Evolutionary conservation across 106 monocot genomes (phyloP).

Genomic region (Acorus calamus): DNA sequence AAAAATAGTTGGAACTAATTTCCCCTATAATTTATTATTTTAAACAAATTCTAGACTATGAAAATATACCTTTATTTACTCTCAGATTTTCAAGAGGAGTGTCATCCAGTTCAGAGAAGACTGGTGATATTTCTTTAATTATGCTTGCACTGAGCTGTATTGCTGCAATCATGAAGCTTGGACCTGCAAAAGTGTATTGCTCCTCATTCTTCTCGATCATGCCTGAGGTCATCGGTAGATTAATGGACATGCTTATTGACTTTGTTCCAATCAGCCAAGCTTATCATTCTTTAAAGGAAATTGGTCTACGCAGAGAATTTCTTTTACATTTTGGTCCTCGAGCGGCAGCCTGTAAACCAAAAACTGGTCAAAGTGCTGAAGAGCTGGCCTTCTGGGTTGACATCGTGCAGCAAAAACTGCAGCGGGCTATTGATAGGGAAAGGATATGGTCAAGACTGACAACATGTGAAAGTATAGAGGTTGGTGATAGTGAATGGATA

Average conservation of each 20-base stretch:
- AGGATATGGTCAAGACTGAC: constrained; percentile 96
- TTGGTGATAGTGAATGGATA: constrained; percentile 11
- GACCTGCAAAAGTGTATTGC: constrained; percentile 75
- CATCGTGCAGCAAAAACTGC: constrained; percentile 68
- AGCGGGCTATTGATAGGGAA: constrained; percentile 80
- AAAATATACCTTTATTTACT: constrained; percentile 4
- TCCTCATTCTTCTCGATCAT: constrained; percentile 71
- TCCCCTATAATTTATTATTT: too few species aligned
- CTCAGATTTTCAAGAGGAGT: constrained; percentile 51
- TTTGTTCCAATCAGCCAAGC: constrained; percentile 67
- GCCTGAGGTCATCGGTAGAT: constrained; percentile 71
- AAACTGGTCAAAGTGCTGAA: constrained; percentile 44
- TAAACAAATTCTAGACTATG: neutral
- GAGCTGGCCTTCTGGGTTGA: constrained; percentile 91
- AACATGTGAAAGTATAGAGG: constrained; percentile 99
- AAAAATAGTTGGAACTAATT: too few species aligned
- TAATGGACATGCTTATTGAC: constrained; percentile 88
- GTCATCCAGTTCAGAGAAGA: constrained; percentile 27
- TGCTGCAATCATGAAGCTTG: constrained; percentile 75
- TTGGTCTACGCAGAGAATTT: constrained; percentile 80
- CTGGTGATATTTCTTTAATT: constrained; percentile 51
- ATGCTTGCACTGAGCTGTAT: constrained; percentile 84
- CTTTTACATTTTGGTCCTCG: constrained; percentile 87
- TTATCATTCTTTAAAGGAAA: constrained; percentile 72
- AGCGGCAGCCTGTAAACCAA: constrained; percentile 46